Evolutionary conservation across 257 asterid genomes (phyloP).

Genomic region (Salvia splendens): DNA sequence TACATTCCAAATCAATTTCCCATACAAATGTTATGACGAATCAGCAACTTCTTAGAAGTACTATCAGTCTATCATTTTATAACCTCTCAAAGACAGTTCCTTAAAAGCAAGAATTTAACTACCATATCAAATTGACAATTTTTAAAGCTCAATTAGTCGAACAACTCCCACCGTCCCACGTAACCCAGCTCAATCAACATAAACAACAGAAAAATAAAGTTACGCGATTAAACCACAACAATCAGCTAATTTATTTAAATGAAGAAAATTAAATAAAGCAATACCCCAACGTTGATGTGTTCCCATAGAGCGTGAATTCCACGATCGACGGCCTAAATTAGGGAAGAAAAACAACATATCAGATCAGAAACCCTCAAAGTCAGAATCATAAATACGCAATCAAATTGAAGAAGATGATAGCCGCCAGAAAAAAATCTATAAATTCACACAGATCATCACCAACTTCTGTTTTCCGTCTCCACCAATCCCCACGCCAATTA

Average conservation of each 20-base stretch:
- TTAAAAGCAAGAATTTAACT: background rate
- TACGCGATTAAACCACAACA: slow-evolving; percentile 14
- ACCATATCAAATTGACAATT: background rate
- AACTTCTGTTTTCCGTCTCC: background rate
- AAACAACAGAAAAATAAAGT: background rate
- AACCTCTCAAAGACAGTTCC: background rate
- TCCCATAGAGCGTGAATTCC: slow-evolving; percentile 72
- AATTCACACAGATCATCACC: background rate
- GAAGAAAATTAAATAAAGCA: background rate
- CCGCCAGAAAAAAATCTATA: background rate
- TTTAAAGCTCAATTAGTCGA: background rate
- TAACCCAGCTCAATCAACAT: slow-evolving; percentile 3
- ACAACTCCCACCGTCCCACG: background rate
- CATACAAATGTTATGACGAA: background rate
- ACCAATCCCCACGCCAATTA: background rate
- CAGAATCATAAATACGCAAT: background rate
- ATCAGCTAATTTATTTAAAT: background rate
- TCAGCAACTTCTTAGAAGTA: background rate
- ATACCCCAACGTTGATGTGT: slow-evolving; percentile 72
- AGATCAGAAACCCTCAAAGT: slow-evolving; percentile 12
- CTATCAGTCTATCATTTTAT: background rate
- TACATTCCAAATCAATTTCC: background rate
- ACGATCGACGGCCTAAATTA: slow-evolving; percentile 50
- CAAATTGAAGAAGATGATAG: background rate
- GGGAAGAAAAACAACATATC: background rate